Evolutionary conservation across 1,139 yeast species (phyloP), one percentile per base, ranked within the genome.

Genomic region (Hyphopichia burtonii): DNA sequence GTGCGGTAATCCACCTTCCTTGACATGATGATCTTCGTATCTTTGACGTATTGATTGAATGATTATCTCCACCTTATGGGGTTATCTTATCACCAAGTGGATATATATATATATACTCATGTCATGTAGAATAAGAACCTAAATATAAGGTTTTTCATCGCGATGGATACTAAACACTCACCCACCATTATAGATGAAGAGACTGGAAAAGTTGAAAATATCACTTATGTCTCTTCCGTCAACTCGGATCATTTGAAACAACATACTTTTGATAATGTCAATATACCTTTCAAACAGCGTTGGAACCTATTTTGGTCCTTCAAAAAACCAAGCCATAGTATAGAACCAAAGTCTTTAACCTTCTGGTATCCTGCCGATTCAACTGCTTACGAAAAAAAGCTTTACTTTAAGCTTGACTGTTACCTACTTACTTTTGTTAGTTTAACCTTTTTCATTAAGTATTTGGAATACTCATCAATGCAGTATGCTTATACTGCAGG

Each of bases 231-330:
- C 4, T 25, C n/a, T 8, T 25, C n/a, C 12, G 11, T 9, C 7
- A 8, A 4, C 7, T 20, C 23, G 5, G 23, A 20, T 20, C 23
- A 20, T 20, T 20, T 25, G 12, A 25, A 25, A 25, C n/a, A 31
- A 31, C n/a, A n/a, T 4, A 31, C 34, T 17, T 16, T 17, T 16
- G 18, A 19, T 31, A 25, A 30, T 31, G 28, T 17, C 35, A 16
- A 27, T 16, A 16, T 17, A 23, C 23, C 32, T 3, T 17, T 16
- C 3, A 12, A 19, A 15, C 11, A 3, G 7, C 3, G 33, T 3
- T 39, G 41, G 30, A 28, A 30, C 18, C 11, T 30, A 28, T 28
- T 33, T 20, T 31, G 20, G 30, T 34, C 37, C n/a, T 34, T 34
- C 16, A 16, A 28, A 22, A 22, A 11, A 11, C 30, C 37, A 31